A percentile compares a stretch with the other conserved stretches of the same genome.
Conservation (phyloP, 805 yeast species). For the Torulaspora maleeae region DNA sequence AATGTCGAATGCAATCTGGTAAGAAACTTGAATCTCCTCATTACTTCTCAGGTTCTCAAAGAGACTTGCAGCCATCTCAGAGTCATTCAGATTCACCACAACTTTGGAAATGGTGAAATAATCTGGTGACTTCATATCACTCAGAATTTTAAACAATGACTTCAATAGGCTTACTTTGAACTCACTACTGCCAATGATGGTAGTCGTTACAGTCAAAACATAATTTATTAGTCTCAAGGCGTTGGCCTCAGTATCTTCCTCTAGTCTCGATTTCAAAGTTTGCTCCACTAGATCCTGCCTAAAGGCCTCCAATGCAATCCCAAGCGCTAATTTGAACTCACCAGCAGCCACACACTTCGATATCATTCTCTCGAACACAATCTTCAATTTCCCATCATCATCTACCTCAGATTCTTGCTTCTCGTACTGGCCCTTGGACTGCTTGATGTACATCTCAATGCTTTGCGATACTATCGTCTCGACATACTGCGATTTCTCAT, state of each 20-base stretch:
- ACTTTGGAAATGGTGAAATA: conserved; percentile 80
- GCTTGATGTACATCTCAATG: conserved; percentile 71
- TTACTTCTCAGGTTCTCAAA: conserved; percentile 50
- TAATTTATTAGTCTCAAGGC: conserved; percentile 60
- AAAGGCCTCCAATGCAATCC: conserved; percentile 84
- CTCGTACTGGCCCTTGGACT: conserved; percentile 50
- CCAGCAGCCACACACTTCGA: conserved; percentile 65
- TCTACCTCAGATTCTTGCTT: conserved; percentile 29
- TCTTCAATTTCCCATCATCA: conserved; percentile 58
- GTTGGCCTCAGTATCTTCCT: conserved; percentile 45
- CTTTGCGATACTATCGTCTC: conserved; percentile 94
- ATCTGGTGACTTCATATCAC: conserved; percentile 61
- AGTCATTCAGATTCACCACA: conserved; percentile 81
- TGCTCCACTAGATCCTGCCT: conserved; percentile 73
- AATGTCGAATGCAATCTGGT: conserved; percentile 92
- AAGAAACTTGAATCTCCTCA: conserved; percentile 59
- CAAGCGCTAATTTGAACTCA: conserved; percentile 78
- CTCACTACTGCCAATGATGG: conserved; percentile 57
- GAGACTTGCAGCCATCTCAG: conserved; percentile 59
- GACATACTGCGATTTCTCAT: conserved; percentile 73
- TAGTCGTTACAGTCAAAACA: conserved; percentile 66
- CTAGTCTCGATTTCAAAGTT: conserved; percentile 44
- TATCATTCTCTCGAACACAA: conserved; percentile 83
- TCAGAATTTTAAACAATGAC: conserved; percentile 56
- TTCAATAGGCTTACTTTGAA: conserved; percentile 65